Evolutionary conservation across 2,329 filamentous ascomycete genomes (phyloP).

Genomic region (Ceratocystis alfenasii): DNA sequence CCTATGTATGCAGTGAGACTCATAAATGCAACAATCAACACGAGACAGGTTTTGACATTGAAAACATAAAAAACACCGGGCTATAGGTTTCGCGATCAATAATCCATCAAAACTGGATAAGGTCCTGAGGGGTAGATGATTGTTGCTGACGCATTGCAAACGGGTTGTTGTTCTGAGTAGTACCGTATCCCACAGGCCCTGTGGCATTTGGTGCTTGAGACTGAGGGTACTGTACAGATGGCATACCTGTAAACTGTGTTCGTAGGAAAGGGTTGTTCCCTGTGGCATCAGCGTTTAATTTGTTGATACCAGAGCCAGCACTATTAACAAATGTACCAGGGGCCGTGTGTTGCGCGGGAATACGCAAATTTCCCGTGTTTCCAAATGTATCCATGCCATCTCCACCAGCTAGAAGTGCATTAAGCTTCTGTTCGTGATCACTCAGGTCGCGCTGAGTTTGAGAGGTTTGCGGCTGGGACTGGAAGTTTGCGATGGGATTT

Average conservation of each 20-base stretch:
- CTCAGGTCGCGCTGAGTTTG: constrained; percentile 46
- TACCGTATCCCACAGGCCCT: constrained; percentile 42
- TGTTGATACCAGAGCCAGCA: constrained; percentile 66
- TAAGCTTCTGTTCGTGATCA: constrained; percentile 64
- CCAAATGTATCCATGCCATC: constrained; percentile 96
- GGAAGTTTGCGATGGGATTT: constrained; percentile 54
- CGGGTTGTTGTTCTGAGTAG: constrained; percentile 42
- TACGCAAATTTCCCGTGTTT: constrained; percentile 90
- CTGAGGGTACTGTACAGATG: constrained; percentile 42
- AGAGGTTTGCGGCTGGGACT: constrained; percentile 31
- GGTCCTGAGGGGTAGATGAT: constrained; percentile 40
- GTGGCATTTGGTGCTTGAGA: constrained; percentile 44
- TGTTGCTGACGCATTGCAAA: constrained; percentile 40
- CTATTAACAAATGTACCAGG: constrained; percentile 96
- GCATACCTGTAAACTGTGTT: constrained; percentile 71
- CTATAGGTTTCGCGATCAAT: neutral
- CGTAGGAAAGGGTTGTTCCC: constrained; percentile 84
- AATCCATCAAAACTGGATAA: constrained; percentile 48
- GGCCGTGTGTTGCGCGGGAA: constrained; percentile 90
- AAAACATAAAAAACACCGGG: neutral
- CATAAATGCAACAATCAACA: neutral
- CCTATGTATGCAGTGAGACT: constrained; percentile 20
- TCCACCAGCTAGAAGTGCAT: constrained; percentile 70
- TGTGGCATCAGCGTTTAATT: constrained; percentile 57
- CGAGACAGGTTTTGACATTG: neutral